Conservation (phyloP, 345 rosid genomes). For the Melastoma malabathricum region DNA sequence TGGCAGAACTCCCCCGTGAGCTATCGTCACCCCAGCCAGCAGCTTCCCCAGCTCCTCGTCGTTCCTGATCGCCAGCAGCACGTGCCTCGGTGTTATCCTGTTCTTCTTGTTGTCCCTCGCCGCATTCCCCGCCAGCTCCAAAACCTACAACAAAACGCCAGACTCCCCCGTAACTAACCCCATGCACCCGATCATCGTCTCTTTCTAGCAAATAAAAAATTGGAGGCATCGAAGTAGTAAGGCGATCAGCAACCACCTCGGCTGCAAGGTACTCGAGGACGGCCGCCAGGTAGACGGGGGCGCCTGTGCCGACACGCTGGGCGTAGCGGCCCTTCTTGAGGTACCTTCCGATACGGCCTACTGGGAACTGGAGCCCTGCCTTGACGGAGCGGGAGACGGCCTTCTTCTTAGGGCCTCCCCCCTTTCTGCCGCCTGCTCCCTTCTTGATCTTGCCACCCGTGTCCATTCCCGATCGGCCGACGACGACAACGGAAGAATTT, state of each 20-base stretch:
- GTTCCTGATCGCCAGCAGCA: conserved; percentile 25
- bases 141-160: too few relatives aligned
- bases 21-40: conserved; percentile 30
- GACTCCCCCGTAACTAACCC: too few relatives aligned
- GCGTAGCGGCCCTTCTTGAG: conserved; percentile 31
- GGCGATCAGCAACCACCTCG: conserved; percentile 13
- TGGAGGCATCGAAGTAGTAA: too few relatives aligned
- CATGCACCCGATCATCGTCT: not conserved
- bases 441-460: conserved; percentile 18
- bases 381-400: conserved; percentile 20
- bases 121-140: conserved; percentile 30
- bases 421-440: conserved; percentile 29
- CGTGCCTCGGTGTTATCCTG: conserved; percentile 28
- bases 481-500: too few relatives aligned
- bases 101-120: conserved; percentile 34
- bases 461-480: too few relatives aligned
- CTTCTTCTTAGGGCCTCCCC: conserved; percentile 34
- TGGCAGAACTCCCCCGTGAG: conserved; percentile 29
- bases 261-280: conserved; percentile 34
- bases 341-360: conserved; percentile 24
- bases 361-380: conserved; percentile 29
- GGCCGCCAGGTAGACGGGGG: conserved; percentile 30
- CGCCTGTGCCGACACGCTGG: conserved; percentile 24
- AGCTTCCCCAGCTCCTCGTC: conserved; percentile 30
- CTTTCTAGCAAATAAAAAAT: too few relatives aligned